Percentiles rank a stretch among this genome's conserved stretches.
These are phyloP conservation scores for Lepidopterella palustris DNA, from an alignment of 495 filamentous ascomycete species.

Conservation along the genomic window DNA sequence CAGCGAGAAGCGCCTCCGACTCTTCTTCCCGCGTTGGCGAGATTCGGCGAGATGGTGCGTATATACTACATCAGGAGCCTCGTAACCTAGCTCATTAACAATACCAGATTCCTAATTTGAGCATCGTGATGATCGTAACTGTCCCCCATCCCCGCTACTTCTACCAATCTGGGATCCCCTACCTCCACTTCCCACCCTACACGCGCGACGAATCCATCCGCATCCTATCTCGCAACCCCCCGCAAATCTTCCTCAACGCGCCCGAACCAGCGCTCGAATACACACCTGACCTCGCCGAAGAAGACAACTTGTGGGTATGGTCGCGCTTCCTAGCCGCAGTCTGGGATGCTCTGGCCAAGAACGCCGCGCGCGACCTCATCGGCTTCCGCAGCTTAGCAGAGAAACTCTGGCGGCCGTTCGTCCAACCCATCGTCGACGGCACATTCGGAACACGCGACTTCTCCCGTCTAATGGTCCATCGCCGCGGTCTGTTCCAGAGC, in stretches of 20 bases:
- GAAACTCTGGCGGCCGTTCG: conserved; percentile 64
- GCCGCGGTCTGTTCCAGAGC: conserved; percentile 67
- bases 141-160: conserved; percentile 65
- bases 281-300: conserved; percentile 46
- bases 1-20: conserved; percentile 77
- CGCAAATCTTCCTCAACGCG: conserved; percentile 41
- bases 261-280: conserved; percentile 38
- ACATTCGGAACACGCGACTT: conserved; percentile 70
- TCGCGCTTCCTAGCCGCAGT: conserved; percentile 65
- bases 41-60: conserved; percentile 70
- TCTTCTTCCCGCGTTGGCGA: conserved; percentile 71
- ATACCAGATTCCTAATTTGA: conserved; percentile 69
- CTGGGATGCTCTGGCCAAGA: conserved; percentile 64
- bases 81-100: neutral
- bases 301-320: conserved; percentile 57
- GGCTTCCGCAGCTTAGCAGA: conserved; percentile 51
- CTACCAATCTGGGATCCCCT: conserved; percentile 62
- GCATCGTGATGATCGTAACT: conserved; percentile 70
- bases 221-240: conserved; percentile 54
- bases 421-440: conserved; percentile 56
- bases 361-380: conserved; percentile 58
- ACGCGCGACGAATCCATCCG: conserved; percentile 67
- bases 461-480: conserved; percentile 67
- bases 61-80: neutral
- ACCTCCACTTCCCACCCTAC: conserved; percentile 82